Base-by-base conservation (phyloP, 75 land plant species). In the Sequoiadendron giganteum region DNA sequence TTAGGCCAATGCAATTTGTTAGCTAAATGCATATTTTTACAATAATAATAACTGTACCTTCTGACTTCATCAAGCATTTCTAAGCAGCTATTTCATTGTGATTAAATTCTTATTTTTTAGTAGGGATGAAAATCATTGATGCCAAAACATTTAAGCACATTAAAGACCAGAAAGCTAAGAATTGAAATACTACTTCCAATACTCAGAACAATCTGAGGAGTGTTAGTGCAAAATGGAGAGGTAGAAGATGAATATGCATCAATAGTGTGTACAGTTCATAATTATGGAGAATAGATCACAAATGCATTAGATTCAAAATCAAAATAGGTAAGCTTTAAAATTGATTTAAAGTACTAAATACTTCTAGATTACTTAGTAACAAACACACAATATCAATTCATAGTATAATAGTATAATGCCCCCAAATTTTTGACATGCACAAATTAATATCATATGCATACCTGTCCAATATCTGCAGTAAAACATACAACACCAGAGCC, bases 391-490 rank as follows among this genome's bases (percentile, higher is more conserved):
- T n/a, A n/a, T n/a, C n/a, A n/a, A n/a, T n/a, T n/a, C n/a, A n/a
- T n/a, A n/a, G n/a, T n/a, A n/a, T n/a, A n/a, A n/a, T n/a, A n/a
- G n/a, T n/a, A n/a, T n/a, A n/a, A n/a, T n/a, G n/a, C n/a, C n/a
- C n/a, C n/a, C n/a, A n/a, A n/a, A n/a, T n/a, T n/a, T n/a, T n/a
- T n/a, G n/a, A n/a, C n/a, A n/a, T n/a, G n/a, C n/a, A n/a, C n/a
- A n/a, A n/a, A n/a, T n/a, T n/a, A n/a, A n/a, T n/a, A n/a, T n/a
- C n/a, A n/a, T n/a, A 80, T 68, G 10, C 89, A 82, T 96, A 98
- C 99, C 88, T 98, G 99, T 21, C 99, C 99, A 91, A 98, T 97
- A 91, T 98, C 99, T 49, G 99, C 99, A 87, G 99, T 98, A 87
- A 98, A 96, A 90, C 99, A 98, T n/a, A 98, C 97, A 85, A 98